A percentile compares a stretch with the other conserved stretches of the same genome.
phyloP scores from a whole-genome alignment of 202 grass and related monocot genomes.

The Sporobolus alterniflorus region DNA sequence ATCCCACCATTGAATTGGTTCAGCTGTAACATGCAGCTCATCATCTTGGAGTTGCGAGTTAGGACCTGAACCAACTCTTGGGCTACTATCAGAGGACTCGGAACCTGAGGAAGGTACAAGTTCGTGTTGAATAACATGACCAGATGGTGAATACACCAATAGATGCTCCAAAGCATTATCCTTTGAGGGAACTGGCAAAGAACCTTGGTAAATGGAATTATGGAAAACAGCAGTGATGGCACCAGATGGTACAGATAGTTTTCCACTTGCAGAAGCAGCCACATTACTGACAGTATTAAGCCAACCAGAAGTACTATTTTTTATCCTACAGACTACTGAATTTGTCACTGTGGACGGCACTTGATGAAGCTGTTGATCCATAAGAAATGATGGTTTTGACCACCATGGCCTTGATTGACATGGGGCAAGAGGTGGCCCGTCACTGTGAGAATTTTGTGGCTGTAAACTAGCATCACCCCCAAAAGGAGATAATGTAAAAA shows the following conservation, averaged over 20 bases:
- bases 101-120: slow-evolving; percentile 76
- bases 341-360: slow-evolving; percentile 79
- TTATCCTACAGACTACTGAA: slow-evolving; percentile 96
- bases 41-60: slow-evolving; percentile 86
- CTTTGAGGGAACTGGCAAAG: slow-evolving; percentile 59
- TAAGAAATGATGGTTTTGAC: slow-evolving; percentile 84
- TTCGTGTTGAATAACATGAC: slow-evolving; percentile 98
- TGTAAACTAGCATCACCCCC: slow-evolving; percentile 93
- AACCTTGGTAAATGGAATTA: slow-evolving; percentile 74
- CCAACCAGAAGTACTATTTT: slow-evolving; percentile 91
- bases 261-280: slow-evolving; percentile 94
- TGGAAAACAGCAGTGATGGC: slow-evolving; percentile 81
- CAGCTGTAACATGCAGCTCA: slow-evolving; percentile 85
- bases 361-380: slow-evolving; percentile 85
- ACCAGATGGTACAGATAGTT: slow-evolving; percentile 80
- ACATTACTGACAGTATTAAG: slow-evolving; percentile 96
- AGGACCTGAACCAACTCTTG: slow-evolving; percentile 60
- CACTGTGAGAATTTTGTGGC: slow-evolving; percentile 66
- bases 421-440: slow-evolving; percentile 78
- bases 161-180: slow-evolving; percentile 93
- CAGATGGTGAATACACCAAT: slow-evolving; percentile 95
- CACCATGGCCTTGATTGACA: slow-evolving; percentile 91
- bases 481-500: slow-evolving; percentile 90
- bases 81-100: slow-evolving; percentile 66
- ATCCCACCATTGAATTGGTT: slow-evolving; percentile 99